These are phyloP conservation scores for Meyerozyma guilliermondii DNA, from an alignment of 1,139 yeast genomes.

Conservation along the genomic window DNA sequence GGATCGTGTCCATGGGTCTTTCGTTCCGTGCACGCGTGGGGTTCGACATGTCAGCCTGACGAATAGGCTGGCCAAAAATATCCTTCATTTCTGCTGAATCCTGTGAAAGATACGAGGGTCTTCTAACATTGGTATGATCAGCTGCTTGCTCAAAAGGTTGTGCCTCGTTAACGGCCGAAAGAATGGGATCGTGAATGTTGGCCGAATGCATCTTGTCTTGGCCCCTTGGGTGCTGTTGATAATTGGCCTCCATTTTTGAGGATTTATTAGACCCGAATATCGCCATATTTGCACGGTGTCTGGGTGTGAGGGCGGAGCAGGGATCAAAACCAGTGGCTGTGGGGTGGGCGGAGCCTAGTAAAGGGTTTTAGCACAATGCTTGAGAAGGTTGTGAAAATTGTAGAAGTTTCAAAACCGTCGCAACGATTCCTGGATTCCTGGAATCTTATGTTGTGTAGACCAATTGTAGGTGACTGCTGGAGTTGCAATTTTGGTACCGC, in stretches of 20 bases:
- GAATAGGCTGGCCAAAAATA: slow-evolving; percentile 76
- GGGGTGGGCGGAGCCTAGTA: neutral
- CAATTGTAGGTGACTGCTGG: neutral
- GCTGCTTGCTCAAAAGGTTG: slow-evolving; percentile 89
- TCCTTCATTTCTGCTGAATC: slow-evolving; percentile 52
- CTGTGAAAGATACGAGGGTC: slow-evolving; percentile 19
- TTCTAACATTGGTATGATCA: slow-evolving; percentile 20
- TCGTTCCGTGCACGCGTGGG: slow-evolving; percentile 92
- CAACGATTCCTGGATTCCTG: no score
- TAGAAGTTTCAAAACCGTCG: no score
- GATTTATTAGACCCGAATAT: slow-evolving; percentile 35
- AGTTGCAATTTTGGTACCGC: neutral
- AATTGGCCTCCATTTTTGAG: slow-evolving; percentile 8
- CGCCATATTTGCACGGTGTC: slow-evolving; percentile 22
- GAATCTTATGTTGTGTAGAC: no score
- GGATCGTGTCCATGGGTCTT: slow-evolving; percentile 91
- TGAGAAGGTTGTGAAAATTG: no score
- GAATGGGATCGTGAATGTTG: slow-evolving; percentile 79
- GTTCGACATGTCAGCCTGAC: slow-evolving; percentile 77
- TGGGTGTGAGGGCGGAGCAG: neutral
- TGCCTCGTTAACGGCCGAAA: slow-evolving; percentile 87
- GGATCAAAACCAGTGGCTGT: neutral
- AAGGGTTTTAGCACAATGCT: no score
- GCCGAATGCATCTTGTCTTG: slow-evolving; percentile 47
- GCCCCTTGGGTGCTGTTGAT: slow-evolving; percentile 31